Evolutionary conservation across 345 rosid genomes (phyloP).

Genomic region (Corymbia maculata): DNA sequence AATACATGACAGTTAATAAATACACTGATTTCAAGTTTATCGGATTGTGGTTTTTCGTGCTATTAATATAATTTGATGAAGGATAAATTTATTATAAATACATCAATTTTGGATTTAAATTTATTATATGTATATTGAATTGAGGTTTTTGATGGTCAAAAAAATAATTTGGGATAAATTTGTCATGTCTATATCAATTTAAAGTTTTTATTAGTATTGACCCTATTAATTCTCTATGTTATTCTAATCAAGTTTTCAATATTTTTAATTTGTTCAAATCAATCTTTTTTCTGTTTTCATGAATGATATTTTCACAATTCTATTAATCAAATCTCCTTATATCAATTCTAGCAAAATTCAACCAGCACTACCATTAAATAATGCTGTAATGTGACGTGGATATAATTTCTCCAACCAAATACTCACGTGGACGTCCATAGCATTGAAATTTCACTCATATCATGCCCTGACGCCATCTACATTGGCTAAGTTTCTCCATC

Average conservation of each 20-base stretch:
- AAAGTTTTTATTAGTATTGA: too few species aligned
- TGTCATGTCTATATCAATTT: too few species aligned
- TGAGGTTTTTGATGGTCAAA: too few species aligned
- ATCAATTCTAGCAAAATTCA: background rate
- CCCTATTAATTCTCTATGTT: background rate
- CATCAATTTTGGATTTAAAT: too few species aligned
- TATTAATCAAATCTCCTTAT: background rate
- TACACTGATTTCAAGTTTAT: too few species aligned
- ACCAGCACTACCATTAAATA: rapidly evolving
- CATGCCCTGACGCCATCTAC: rapidly evolving
- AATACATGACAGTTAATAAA: too few species aligned
- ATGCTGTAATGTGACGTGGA: rapidly evolving
- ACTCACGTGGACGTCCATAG: background rate
- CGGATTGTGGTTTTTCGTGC: too few species aligned
- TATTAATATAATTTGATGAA: too few species aligned
- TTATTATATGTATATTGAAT: too few species aligned
- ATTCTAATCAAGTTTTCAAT: background rate
- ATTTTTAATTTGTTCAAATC: background rate
- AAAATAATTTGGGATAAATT: too few species aligned
- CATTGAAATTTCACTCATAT: background rate
- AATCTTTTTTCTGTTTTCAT: background rate
- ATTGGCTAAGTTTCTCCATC: background rate
- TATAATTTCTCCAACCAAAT: background rate
- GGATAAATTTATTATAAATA: too few species aligned
- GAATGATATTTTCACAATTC: background rate